A percentile compares a stretch with the other conserved stretches of the same genome.
These are phyloP conservation scores for Clitoria ternatea DNA, from an alignment of 306 rosid species.

Conservation along the genomic window DNA sequence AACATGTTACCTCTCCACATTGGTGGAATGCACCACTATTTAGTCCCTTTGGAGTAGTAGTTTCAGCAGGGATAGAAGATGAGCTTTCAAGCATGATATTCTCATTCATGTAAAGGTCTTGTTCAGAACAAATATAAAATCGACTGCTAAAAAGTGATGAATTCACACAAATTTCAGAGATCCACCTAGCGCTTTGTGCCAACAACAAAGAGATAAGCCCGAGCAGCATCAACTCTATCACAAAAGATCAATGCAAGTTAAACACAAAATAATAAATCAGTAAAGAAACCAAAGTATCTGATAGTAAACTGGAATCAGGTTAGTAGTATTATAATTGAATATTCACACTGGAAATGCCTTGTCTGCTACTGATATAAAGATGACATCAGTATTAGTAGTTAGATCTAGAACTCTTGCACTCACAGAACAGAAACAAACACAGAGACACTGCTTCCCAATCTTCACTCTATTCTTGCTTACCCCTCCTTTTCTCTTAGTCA, in stretches of 20 bases:
- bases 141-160: slow-evolving; percentile 72
- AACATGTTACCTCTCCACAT: slow-evolving; percentile 63
- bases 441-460: too few relatives aligned
- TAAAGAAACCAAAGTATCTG: background rate
- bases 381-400: too few relatives aligned
- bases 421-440: too few relatives aligned
- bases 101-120: slow-evolving; percentile 38
- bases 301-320: background rate
- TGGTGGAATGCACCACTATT: slow-evolving; percentile 40
- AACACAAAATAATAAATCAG: background rate
- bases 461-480: too few relatives aligned
- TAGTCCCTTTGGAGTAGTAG: slow-evolving; percentile 35
- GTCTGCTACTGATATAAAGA: background rate
- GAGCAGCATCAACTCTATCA: slow-evolving; percentile 93
- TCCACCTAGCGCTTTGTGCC: slow-evolving; percentile 88
- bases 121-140: slow-evolving; percentile 71
- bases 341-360: background rate
- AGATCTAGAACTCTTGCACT: too few relatives aligned
- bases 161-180: slow-evolving; percentile 84
- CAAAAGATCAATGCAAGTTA: slow-evolving; percentile 23
- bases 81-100: slow-evolving; percentile 34
- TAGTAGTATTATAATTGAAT: background rate
- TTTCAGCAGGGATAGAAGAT: slow-evolving; percentile 38
- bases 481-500: too few relatives aligned
- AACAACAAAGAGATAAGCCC: slow-evolving; percentile 87